A percentile compares a stretch with the other conserved stretches of the same genome.
Conservation (phyloP, 192 early-diverging fungal genomes). For the Haplosporangium gracile region DNA sequence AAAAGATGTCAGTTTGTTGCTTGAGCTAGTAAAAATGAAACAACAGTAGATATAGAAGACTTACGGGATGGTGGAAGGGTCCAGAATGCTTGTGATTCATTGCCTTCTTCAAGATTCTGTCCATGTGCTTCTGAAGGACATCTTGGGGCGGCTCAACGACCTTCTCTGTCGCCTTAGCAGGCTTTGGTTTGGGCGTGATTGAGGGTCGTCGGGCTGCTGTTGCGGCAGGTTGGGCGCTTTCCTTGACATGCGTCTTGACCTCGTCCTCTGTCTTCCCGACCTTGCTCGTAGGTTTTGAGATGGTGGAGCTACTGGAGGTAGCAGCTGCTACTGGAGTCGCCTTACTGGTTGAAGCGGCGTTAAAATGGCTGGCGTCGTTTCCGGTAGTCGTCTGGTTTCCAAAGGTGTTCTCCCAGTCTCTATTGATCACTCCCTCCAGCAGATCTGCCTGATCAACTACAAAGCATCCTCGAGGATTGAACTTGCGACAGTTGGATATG, state of each 20-base stretch:
- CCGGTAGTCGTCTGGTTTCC: conserved; percentile 17
- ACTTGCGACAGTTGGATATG: conserved; percentile 76
- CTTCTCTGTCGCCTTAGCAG: conserved; percentile 27
- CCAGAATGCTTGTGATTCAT: conserved; percentile 48
- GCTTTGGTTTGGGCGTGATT: conserved; percentile 34
- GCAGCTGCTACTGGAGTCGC: not conserved
- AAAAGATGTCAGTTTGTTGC: not conserved
- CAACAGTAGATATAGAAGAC: not conserved
- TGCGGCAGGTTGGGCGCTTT: not conserved
- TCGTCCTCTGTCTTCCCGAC: conserved; percentile 6
- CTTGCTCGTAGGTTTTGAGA: conserved; percentile 43
- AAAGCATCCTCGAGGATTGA: conserved; percentile 66
- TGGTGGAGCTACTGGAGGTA: not conserved
- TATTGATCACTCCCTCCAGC: conserved; percentile 59
- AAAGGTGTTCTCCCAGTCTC: conserved; percentile 54
- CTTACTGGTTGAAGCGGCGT: not conserved
- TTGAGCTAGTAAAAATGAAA: not conserved
- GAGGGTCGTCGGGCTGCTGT: conserved; percentile 20
- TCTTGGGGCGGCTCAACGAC: conserved; percentile 37
- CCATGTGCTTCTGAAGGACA: conserved; percentile 34
- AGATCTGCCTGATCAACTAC: conserved; percentile 66
- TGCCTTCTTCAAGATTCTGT: conserved; percentile 58
- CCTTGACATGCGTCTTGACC: conserved; percentile 1
- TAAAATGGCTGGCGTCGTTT: not conserved
- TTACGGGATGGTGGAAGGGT: conserved; percentile 61